Evolutionary conservation across 2,329 filamentous ascomycete genomes (phyloP), one percentile per base, ranked within the genome.

Genomic region (Orbilia ellipsospora): DNA sequence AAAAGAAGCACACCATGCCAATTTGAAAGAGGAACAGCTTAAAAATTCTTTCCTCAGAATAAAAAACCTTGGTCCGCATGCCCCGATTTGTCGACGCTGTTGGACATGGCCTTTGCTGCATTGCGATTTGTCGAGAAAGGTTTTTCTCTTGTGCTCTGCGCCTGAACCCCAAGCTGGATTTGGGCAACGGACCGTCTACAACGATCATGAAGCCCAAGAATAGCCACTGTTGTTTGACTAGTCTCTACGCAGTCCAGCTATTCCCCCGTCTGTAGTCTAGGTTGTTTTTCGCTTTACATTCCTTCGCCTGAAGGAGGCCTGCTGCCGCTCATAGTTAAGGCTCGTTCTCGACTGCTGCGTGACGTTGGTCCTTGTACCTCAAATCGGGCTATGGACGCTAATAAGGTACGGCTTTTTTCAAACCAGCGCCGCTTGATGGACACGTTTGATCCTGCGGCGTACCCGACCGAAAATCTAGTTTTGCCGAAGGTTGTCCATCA

Each of bases 1-100:
- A 74, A 74, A 74, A 74, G 70, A 62, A 74, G 70, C 70, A 74
- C 50, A 44, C 69, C 57, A 74, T 36, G 45, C 69, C 57, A 74
- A 68, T 68, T 68, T 67, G 57, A 74, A 64, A 68, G 50, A 61
- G 70, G 70, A 74, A 74, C 63, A 74, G 70, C 70, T 68, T 36
- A 36, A 67, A 74, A 74, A 74, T 59, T 68, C 62, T 64, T 57
- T 67, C 61, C 45, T 55, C 61, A 40, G 50, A 63, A 66, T 1
- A 36, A 36, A 36, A 36, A 36, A 63, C 60, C 57, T 68, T 63
- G 63, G 31, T 74, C 70, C 70, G 70, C 70, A 60, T 68, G 70
- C 70, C 70, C 70, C 70, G 70, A 74, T 74, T 74, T 68, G 70
- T 68, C 70, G 42, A 67, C 48, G 52, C 51, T 48, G 56, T 59